A percentile compares a stretch with the other conserved stretches of the same genome.
These are phyloP conservation scores for Cadophora malorum DNA, from an alignment of 2,329 filamentous ascomycete genomes.

Conservation along the genomic window DNA sequence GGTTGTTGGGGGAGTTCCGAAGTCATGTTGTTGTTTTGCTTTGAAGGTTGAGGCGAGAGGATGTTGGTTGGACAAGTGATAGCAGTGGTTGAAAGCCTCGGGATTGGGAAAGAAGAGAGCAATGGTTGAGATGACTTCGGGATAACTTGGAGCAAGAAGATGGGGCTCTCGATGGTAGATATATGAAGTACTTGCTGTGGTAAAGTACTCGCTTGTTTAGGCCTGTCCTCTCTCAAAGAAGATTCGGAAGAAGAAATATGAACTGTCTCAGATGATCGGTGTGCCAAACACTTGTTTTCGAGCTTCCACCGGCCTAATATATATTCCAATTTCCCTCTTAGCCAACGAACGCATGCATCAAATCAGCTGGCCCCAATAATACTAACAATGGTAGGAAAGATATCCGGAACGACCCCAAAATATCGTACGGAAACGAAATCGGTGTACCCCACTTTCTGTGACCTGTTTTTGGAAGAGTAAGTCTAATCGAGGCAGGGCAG, in stretches of 20 bases:
- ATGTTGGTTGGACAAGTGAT: too few relatives aligned
- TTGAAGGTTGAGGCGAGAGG: not conserved
- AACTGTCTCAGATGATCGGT: constrained; percentile 4
- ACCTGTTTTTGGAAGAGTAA: not conserved
- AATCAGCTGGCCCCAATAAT: not conserved
- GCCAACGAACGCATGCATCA: not conserved
- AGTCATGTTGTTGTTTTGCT: constrained; percentile 11
- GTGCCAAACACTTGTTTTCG: not conserved
- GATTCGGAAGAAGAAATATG: not conserved
- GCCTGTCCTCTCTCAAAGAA: not conserved
- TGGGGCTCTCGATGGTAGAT: not conserved
- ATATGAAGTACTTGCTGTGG: not conserved
- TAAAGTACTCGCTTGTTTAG: not conserved
- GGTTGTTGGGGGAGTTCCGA: not conserved
- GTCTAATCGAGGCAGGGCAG: not conserved
- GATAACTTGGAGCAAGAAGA: not conserved
- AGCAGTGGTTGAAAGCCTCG: too few relatives aligned
- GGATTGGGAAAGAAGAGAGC: not conserved
- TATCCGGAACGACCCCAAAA: not conserved
- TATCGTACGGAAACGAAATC: not conserved
- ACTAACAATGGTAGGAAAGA: not conserved
- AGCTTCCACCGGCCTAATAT: not conserved
- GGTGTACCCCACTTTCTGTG: not conserved
- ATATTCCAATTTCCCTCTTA: not conserved
- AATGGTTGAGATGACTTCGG: not conserved